Evolutionary conservation across 345 rosid species (phyloP).

Genomic region (Eucalyptus curtisii): DNA sequence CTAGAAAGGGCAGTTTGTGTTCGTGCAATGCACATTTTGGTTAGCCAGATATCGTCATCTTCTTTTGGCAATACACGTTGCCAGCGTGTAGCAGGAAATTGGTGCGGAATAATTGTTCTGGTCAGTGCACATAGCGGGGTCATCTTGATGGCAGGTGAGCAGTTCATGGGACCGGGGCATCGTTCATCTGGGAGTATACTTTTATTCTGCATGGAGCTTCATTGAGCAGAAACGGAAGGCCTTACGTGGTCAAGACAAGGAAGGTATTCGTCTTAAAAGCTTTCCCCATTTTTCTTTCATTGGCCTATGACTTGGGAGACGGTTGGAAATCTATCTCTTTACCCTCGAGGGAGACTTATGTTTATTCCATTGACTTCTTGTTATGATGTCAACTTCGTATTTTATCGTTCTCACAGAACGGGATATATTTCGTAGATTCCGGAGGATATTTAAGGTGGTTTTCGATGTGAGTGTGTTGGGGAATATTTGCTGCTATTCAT

Average conservation of each 20-base stretch:
- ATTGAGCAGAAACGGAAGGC: not conserved
- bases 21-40: not conserved
- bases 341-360: not conserved
- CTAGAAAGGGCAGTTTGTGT: not conserved
- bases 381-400: not conserved
- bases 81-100: not conserved
- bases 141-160: not conserved
- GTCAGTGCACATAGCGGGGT: not conserved
- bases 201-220: not conserved
- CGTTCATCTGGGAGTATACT: not conserved
- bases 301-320: not conserved
- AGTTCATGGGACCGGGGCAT: not conserved
- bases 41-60: not conserved
- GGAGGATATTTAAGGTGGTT: not conserved
- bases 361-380: not conserved
- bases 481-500: not conserved
- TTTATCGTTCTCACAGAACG: not conserved
- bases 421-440: not conserved
- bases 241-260: not conserved
- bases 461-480: not conserved
- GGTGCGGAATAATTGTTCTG: not conserved
- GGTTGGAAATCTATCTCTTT: not conserved
- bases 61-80: not conserved
- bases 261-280: not conserved
- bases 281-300: not conserved